These are phyloP conservation scores for Catharanthus roseus DNA, from an alignment of 257 asterid species.

Conservation along the genomic window DNA sequence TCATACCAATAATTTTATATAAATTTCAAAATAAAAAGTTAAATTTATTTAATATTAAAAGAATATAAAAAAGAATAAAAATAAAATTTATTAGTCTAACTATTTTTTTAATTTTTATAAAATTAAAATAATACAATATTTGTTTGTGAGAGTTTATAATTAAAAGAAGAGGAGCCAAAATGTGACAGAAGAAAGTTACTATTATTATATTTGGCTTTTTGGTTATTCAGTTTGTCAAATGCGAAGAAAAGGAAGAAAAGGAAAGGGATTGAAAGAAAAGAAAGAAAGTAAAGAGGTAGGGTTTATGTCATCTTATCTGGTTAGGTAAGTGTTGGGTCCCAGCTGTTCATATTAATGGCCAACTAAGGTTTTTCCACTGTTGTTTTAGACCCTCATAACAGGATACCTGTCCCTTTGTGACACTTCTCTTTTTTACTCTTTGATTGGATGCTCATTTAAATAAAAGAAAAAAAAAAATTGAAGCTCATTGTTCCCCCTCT, in stretches of 20 bases:
- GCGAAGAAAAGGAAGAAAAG: constrained; percentile 17
- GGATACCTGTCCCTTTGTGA: constrained; percentile 26
- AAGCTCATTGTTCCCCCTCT: not conserved
- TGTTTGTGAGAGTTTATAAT: too few relatives aligned
- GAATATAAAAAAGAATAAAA: too few relatives aligned
- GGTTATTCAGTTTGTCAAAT: constrained; percentile 25
- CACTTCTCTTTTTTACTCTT: constrained; percentile 6
- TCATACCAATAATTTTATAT: too few relatives aligned
- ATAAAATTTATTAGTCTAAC: too few relatives aligned
- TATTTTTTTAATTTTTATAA: too few relatives aligned
- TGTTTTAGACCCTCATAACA: constrained; percentile 30
- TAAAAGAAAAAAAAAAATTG: too few relatives aligned
- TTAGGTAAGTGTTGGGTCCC: constrained; percentile 37
- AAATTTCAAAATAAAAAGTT: too few relatives aligned
- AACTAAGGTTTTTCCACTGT: constrained; percentile 37
- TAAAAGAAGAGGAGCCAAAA: too few relatives aligned
- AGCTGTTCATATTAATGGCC: constrained; percentile 38
- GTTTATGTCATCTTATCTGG: constrained; percentile 31
- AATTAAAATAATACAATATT: too few relatives aligned
- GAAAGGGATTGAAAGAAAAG: constrained; percentile 9
- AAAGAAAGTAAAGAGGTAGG: constrained; percentile 17
- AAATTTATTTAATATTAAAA: too few relatives aligned
- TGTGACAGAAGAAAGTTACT: too few relatives aligned
- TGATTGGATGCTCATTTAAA: constrained; percentile 17
- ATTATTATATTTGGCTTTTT: too few relatives aligned